These are phyloP conservation scores for Phaeophleospora eucalypticola DNA, from an alignment of 2,329 filamentous ascomycete genomes.

Conservation along the genomic window DNA sequence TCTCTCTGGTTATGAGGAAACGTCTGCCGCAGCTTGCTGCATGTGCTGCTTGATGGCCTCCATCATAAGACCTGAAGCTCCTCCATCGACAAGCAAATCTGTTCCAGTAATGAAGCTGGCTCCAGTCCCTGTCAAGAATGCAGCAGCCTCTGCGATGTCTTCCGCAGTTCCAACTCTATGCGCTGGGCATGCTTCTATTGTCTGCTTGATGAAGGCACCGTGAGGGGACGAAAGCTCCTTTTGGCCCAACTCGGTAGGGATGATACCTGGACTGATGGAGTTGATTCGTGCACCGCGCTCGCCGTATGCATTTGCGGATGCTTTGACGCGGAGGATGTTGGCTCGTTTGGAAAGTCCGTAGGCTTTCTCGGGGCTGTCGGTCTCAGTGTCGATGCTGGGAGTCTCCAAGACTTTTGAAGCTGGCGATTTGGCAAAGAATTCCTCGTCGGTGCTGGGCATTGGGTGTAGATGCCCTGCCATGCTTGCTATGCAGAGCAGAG, in stretches of 20 bases:
- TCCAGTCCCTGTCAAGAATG: constrained; percentile 4
- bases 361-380: background rate
- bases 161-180: constrained; percentile 4
- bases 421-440: background rate
- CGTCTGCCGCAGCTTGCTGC: background rate
- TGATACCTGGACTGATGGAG: constrained; percentile 6
- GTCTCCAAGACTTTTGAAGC: background rate
- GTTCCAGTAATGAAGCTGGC: constrained; percentile 7
- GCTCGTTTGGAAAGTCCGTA: constrained; percentile 10
- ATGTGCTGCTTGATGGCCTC: background rate
- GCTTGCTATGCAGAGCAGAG: constrained; percentile 5
- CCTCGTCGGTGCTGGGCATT: too few relatives aligned
- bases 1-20: too few relatives aligned
- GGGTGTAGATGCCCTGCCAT: constrained; percentile 12
- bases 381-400: background rate
- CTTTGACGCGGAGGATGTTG: constrained; percentile 10
- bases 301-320: constrained; percentile 1
- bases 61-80: background rate
- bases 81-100: constrained; percentile 11
- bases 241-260: constrained; percentile 8
- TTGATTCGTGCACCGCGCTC: constrained; percentile 9
- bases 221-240: constrained; percentile 1
- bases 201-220: too few relatives aligned
- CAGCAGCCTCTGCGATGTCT: constrained; percentile 7
- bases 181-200: background rate